Conservation (phyloP, 1,139 yeast genomes). For the Kodamaea anthophila region DNA sequence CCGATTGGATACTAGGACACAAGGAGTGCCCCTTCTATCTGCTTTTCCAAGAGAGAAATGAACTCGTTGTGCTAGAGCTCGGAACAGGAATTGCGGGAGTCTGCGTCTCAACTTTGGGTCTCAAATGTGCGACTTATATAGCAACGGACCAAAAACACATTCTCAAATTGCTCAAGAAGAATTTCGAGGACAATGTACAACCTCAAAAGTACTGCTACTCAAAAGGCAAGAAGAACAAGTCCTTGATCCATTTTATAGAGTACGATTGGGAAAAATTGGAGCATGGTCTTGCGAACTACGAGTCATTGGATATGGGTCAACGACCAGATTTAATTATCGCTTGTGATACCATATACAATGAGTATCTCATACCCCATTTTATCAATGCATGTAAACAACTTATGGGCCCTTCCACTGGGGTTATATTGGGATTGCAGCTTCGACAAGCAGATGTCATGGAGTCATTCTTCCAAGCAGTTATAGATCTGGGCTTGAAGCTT, state of each 20-base stretch:
- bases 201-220: neutral
- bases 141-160: conserved; percentile 62
- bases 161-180: conserved; percentile 43
- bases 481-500: conserved; percentile 14
- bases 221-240: neutral
- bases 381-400: conserved; percentile 35
- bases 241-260: conserved; percentile 38
- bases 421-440: conserved; percentile 49
- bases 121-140: conserved; percentile 30
- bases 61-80: conserved; percentile 43
- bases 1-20: conserved; percentile 44
- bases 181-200: conserved; percentile 34
- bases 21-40: conserved; percentile 18
- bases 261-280: conserved; percentile 62
- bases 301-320: conserved; percentile 4
- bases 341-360: conserved; percentile 69
- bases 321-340: conserved; percentile 49
- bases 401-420: conserved; percentile 28
- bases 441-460: conserved; percentile 51
- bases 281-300: conserved; percentile 21
- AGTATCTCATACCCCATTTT: conserved; percentile 49
- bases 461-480: conserved; percentile 31
- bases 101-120: conserved; percentile 42
- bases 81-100: conserved; percentile 67
- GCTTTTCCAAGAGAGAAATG: conserved; percentile 11